These are phyloP conservation scores for Linanthus parryae DNA, from an alignment of 148 eudicot genomes.

Conservation along the genomic window DNA sequence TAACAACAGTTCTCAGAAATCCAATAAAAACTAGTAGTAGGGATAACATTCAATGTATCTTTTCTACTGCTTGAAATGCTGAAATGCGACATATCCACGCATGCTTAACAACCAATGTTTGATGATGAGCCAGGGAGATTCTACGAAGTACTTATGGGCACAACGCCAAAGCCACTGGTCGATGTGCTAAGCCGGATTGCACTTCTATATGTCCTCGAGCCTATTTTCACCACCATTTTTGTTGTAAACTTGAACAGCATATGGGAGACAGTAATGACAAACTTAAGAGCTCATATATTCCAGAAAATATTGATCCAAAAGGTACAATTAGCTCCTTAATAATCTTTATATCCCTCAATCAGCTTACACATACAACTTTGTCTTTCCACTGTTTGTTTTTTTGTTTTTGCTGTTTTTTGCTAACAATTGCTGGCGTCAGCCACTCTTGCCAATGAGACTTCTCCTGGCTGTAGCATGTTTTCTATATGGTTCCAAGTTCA, in stretches of 20 bases:
- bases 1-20: background rate
- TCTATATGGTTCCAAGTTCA: too few species aligned
- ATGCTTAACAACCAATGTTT: background rate
- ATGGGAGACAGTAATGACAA: conserved; percentile 99
- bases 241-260: conserved; percentile 73
- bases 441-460: too few species aligned
- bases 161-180: conserved; percentile 70
- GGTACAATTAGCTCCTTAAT: conserved; percentile 29
- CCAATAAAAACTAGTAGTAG: background rate
- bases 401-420: too few species aligned
- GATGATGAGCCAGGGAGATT: conserved; percentile 58
- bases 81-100: too few species aligned
- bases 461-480: too few species aligned
- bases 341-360: too few species aligned
- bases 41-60: background rate
- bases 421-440: too few species aligned
- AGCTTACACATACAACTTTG: too few species aligned
- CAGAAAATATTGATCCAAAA: conserved; percentile 81
- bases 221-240: conserved; percentile 72
- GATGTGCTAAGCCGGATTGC: conserved; percentile 62
- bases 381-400: too few species aligned
- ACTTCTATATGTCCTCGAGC: conserved; percentile 75
- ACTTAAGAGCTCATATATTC: conserved; percentile 91
- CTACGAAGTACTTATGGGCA: conserved; percentile 81
- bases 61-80: too few species aligned